phyloP scores from a whole-genome alignment of 2,329 filamentous ascomycete genomes.

The Xylariales sp. region DNA sequence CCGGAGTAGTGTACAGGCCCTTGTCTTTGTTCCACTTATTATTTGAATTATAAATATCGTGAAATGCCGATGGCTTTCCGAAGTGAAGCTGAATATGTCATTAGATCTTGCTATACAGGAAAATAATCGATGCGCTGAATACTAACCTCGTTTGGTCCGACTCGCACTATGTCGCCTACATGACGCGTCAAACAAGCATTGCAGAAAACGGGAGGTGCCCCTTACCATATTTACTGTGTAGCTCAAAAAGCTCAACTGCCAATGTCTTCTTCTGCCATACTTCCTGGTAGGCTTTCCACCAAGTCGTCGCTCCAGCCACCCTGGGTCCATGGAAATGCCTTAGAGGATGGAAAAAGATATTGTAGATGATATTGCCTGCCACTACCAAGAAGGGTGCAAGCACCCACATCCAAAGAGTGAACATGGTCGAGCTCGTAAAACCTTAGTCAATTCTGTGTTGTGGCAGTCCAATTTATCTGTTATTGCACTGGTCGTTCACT shows the following conservation, averaged over 20 bases:
- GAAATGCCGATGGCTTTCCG: slow-evolving; percentile 33
- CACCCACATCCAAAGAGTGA: no score
- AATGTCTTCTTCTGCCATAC: slow-evolving; percentile 14
- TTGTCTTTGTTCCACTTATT: slow-evolving; percentile 38
- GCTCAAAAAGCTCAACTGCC: slow-evolving; percentile 13
- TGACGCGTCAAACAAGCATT: no score
- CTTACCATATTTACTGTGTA: slow-evolving; percentile 22
- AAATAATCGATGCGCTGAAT: background rate
- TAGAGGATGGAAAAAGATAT: background rate
- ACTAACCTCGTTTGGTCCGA: slow-evolving; percentile 23
- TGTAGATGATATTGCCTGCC: background rate
- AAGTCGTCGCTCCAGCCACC: slow-evolving; percentile 2
- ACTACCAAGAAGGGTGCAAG: no score
- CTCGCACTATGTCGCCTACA: slow-evolving; percentile 21
- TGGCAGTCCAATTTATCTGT: no score
- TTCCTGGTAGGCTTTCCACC: slow-evolving; percentile 11
- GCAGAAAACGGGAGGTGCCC: no score
- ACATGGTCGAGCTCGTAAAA: no score
- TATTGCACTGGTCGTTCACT: no score
- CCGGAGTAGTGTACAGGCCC: slow-evolving; percentile 33
- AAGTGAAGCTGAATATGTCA: slow-evolving; percentile 34
- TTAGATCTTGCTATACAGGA: background rate
- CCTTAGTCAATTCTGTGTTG: no score
- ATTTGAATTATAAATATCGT: slow-evolving; percentile 36
- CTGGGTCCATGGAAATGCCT: background rate